Evolutionary conservation across 495 filamentous ascomycete species (phyloP).

Genomic region (Niebla homalea): DNA sequence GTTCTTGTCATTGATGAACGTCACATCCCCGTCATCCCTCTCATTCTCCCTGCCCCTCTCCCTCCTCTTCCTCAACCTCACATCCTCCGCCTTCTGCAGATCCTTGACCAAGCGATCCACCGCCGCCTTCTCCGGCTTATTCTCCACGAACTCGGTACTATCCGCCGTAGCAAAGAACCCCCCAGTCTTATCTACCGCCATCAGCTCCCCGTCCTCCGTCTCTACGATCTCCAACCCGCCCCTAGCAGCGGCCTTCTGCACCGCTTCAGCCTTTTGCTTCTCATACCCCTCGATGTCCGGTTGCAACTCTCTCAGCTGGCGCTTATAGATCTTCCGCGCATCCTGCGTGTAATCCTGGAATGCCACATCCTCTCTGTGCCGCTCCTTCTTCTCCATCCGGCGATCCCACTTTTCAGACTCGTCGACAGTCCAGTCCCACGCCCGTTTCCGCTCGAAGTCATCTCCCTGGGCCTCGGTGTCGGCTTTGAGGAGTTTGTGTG

Average conservation of each 20-base stretch:
- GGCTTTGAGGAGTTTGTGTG: constrained; percentile 86
- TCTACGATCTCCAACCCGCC: constrained; percentile 86
- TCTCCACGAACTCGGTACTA: constrained; percentile 64
- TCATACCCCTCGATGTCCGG: constrained; percentile 69
- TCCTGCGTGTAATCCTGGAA: constrained; percentile 86
- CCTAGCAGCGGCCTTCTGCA: constrained; percentile 66
- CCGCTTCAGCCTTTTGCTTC: constrained; percentile 65
- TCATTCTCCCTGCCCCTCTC: constrained; percentile 59
- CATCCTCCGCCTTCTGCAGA: constrained; percentile 77
- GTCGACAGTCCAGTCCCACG: constrained; percentile 96
- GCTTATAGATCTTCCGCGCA: constrained; percentile 83
- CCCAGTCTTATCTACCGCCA: constrained; percentile 82
- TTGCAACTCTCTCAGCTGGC: constrained; percentile 54
- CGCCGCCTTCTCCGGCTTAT: constrained; percentile 79
- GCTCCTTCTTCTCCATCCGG: constrained; percentile 71
- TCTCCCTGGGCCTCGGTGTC: constrained; percentile 72
- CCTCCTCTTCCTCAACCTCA: constrained; percentile 67
- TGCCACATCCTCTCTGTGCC: constrained; percentile 69
- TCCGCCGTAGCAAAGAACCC: constrained; percentile 82
- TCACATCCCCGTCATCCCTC: constrained; percentile 76
- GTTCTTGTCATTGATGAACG: constrained; percentile 99
- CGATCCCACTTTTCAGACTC: constrained; percentile 90
- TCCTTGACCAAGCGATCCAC: constrained; percentile 80
- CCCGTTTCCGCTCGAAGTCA: constrained; percentile 93
- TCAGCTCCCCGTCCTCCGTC: constrained; percentile 84